These are phyloP conservation scores for Entophlyctis luteolus DNA, from an alignment of 192 early-diverging fungal genomes.

Conservation along the genomic window DNA sequence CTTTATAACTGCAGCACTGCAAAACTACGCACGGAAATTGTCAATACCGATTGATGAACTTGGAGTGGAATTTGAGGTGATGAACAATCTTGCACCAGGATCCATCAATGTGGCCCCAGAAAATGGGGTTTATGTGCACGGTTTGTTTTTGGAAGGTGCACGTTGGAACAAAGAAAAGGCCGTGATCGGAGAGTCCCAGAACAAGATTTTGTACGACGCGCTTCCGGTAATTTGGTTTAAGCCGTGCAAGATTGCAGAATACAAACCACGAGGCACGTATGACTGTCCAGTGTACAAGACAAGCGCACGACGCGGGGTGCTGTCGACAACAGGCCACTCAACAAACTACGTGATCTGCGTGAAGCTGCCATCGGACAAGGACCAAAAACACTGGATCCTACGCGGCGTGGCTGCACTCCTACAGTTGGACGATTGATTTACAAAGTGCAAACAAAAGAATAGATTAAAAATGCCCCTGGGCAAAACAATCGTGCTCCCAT, in stretches of 20 bases:
- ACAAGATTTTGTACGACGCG: slow-evolving; percentile 57
- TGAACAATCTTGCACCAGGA: slow-evolving; percentile 25
- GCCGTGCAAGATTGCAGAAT: slow-evolving; percentile 41
- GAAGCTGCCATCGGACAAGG: slow-evolving; percentile 49
- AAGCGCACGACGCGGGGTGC: slow-evolving; percentile 54
- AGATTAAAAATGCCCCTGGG: no score
- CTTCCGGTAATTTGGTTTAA: slow-evolving; percentile 68
- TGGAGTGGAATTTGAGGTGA: slow-evolving; percentile 52
- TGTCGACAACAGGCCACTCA: slow-evolving; percentile 62
- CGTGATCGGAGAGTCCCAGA: slow-evolving; percentile 48
- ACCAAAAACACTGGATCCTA: slow-evolving; percentile 57
- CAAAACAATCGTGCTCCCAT: no score
- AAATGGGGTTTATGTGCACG: slow-evolving; percentile 54
- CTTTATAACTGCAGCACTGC: slow-evolving; percentile 61
- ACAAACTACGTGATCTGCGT: slow-evolving; percentile 63
- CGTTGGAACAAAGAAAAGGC: slow-evolving; percentile 46
- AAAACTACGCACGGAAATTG: slow-evolving; percentile 60
- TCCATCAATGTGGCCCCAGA: slow-evolving; percentile 24
- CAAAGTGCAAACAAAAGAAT: no score
- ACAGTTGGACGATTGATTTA: slow-evolving; percentile 40
- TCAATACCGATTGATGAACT: slow-evolving; percentile 63
- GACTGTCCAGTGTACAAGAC: slow-evolving; percentile 65
- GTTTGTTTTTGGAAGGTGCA: slow-evolving; percentile 58
- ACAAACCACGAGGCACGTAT: slow-evolving; percentile 37
- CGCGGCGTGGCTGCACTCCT: slow-evolving; percentile 58